phyloP scores from a whole-genome alignment of 2,329 filamentous ascomycete species.

The Leptoxyphium fumago region DNA sequence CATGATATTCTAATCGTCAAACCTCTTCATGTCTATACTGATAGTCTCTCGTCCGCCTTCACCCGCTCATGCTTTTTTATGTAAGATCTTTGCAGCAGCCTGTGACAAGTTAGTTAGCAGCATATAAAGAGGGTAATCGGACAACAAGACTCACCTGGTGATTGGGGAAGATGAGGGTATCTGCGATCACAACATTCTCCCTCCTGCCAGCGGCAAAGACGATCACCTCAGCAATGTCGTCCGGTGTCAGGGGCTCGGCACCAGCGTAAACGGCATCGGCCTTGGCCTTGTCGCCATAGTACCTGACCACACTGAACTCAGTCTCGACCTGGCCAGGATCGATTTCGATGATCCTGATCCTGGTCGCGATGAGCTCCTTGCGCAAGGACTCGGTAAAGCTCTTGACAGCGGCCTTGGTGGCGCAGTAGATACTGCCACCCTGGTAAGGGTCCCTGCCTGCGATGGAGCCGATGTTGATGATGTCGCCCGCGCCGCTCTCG shows the following conservation, averaged over 20 bases:
- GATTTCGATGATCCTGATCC: slow-evolving; percentile 73
- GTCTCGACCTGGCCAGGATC: slow-evolving; percentile 92
- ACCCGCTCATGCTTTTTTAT: slow-evolving; percentile 22
- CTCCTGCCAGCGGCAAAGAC: slow-evolving; percentile 72
- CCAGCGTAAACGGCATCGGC: slow-evolving; percentile 82
- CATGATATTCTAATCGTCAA: not conserved
- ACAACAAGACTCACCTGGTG: slow-evolving; percentile 55
- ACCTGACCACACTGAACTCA: slow-evolving; percentile 79
- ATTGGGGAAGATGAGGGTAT: slow-evolving; percentile 74
- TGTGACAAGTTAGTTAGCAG: slow-evolving; percentile 3
- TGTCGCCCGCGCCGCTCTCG: slow-evolving; percentile 57
- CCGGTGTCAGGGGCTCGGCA: slow-evolving; percentile 69
- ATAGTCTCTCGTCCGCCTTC: slow-evolving; percentile 1
- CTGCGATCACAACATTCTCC: slow-evolving; percentile 83
- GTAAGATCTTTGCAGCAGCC: slow-evolving; percentile 32
- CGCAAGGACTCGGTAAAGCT: slow-evolving; percentile 72
- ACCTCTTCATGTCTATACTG: slow-evolving; percentile 1
- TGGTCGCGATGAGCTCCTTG: slow-evolving; percentile 66
- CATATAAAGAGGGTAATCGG: not conserved
- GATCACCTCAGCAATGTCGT: slow-evolving; percentile 81
- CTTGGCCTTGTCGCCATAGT: slow-evolving; percentile 76
- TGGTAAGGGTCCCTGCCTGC: slow-evolving; percentile 78
- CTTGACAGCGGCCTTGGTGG: slow-evolving; percentile 77
- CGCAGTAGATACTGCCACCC: slow-evolving; percentile 83
- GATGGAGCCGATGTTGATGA: slow-evolving; percentile 90